Evolutionary conservation across 805 yeast genomes (phyloP), one percentile per base, ranked within the genome.

Genomic region (Metschnikowia cerradonensis): DNA sequence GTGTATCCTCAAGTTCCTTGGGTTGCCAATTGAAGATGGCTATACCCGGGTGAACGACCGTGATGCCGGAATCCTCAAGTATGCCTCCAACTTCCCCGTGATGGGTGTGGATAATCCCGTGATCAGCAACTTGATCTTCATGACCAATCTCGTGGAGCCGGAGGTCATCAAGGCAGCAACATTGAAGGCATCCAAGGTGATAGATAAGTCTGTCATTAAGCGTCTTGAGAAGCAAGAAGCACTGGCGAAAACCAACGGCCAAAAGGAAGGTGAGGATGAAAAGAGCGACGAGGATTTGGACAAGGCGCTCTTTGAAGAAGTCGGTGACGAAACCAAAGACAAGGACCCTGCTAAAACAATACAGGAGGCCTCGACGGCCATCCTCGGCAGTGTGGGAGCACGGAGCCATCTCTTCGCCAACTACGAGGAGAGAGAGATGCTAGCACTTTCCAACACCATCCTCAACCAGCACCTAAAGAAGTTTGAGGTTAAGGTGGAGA

Each of bases 81-180:
- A 80, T 66, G 84, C 92, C 4, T 86, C 95, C 3, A 86, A 89
- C 65, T 76, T 92, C 46, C 96, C 98, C 13, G 85, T 88, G 45
- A 81, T 89, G 35, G 80, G 89, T 41, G 81, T 85, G 30, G 98
- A 94, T 59, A 94, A 94, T 67, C 99, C 99, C 2, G 90, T 94
- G 3, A 78, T 94, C 72, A 86, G 96, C 35, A 92, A 96, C n/a
- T 78, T 94, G 55, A 85, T 96, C 13, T 94, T 91, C 67, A 73
- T 94, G 68, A 83, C 91, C 0, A 84, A 89, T 36, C 70, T 91
- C 45, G 95, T 90, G 15, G 97, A 92, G 61, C 86, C 92, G 11
- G 86, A 85, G 38, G 87, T 87, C 20, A 96, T 92, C 0, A 82
- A 83, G 50, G 90, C 91, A 10, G 96, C 96, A 33, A 85, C 95